Evolutionary conservation across 1,284 basidiomycete genomes (phyloP).

Genomic region (Trametes pubescens): DNA sequence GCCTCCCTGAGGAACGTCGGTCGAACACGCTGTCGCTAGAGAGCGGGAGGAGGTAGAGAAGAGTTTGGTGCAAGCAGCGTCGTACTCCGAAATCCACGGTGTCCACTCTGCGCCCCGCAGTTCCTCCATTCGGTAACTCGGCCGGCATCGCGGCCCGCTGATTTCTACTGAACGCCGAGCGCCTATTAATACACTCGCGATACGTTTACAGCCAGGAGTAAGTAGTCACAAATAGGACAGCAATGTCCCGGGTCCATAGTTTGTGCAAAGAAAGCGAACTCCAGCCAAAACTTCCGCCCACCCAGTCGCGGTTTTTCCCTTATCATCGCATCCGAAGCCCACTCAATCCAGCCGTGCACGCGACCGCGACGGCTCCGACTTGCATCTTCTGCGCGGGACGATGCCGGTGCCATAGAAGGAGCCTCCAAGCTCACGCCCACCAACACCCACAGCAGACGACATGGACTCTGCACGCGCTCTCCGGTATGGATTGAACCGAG

Average conservation of each 20-base stretch:
- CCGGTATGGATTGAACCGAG: conserved; percentile 45
- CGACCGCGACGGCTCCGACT: conserved; percentile 7
- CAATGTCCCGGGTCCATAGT: no score
- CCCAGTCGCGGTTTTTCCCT: no score
- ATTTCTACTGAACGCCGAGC: background rate
- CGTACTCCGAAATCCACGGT: background rate
- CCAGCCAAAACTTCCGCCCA: no score
- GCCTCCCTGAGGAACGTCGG: conserved; percentile 9
- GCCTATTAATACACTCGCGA: background rate
- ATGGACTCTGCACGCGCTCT: conserved; percentile 44
- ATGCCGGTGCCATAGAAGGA: background rate
- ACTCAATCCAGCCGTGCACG: no score
- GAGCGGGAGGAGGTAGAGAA: background rate
- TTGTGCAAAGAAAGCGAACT: no score
- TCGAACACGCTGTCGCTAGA: conserved; percentile 8
- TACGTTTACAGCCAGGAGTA: no score
- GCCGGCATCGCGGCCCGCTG: background rate
- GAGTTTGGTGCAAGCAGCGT: background rate
- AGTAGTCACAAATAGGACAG: no score
- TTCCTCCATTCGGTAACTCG: conserved; percentile 1
- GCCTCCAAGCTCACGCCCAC: no score
- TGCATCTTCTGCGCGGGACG: conserved; percentile 8
- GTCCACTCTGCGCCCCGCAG: background rate
- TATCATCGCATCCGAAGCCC: no score
- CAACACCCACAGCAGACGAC: conserved; percentile 38